Base-by-base conservation (phyloP, 495 filamentous ascomycete species). In the Daldinia decipiens region DNA sequence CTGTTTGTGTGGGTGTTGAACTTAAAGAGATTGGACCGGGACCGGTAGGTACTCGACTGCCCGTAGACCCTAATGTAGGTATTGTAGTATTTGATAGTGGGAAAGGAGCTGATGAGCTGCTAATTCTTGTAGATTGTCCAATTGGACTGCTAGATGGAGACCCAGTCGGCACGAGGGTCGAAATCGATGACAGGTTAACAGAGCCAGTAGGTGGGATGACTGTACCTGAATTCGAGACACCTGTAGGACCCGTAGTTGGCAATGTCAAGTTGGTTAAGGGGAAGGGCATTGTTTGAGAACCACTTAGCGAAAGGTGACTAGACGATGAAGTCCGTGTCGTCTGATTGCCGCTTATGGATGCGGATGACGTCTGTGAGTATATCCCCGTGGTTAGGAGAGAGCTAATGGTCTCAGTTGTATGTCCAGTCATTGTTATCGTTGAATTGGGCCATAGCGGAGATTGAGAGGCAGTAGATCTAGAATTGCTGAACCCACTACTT, bases 371-470 rank as follows among this genome's bases (percentile, higher is more conserved):
- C 15, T 19, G 17, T 24, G 58, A 40, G 2, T 52, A 36, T 31
- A 50, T 29, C 1, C 34, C 67, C 8, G 62, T 65, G 26, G 57
- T 34, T 6, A 34, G 11, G 21, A 31, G 15, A 27, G 59, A 63
- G 12, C 59, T 51, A 17, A 58, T 29, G 3, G 62, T 50, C 12
- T 53, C 38, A 0, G 58, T 70, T 32, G 72, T 71, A 39, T 70
- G 68, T 24, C 67, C 71, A 8, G 19, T 43, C 1, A 51, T 13
- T 45, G 69, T 21, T 26, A 60, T 15, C 27, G 80, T 75, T 17
- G 65, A 66, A 61, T 80, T 80, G 5, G 76, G 62, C 13, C 75
- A 78, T 21, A 74, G 78, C n/a, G 67, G 58, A 13, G 66, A 59
- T 6, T 36, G 29, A 17, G 69, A 59, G 60, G 56, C 21, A 12